Evolutionary conservation across 139 green algal genomes (phyloP).

Genomic region (Micromonas pusilla): DNA sequence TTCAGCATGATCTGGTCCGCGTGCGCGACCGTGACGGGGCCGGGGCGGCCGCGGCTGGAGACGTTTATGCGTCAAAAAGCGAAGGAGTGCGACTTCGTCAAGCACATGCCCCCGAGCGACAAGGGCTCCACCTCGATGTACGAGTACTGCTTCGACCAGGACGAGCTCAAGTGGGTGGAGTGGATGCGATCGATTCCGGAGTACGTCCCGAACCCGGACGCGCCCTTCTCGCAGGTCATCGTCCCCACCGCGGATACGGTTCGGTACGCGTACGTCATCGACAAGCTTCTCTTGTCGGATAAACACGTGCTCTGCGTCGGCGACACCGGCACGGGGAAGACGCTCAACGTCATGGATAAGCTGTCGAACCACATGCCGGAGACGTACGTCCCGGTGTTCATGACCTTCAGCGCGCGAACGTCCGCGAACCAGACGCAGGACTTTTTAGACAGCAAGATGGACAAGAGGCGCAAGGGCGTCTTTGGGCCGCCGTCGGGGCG

Average conservation of each 20-base stretch:
- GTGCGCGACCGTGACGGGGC: conserved; percentile 59
- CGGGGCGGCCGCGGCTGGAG: conserved; percentile 52
- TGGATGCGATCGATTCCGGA: conserved; percentile 67
- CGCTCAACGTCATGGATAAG: conserved; percentile 61
- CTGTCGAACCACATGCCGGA: conserved; percentile 56
- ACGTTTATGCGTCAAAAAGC: conserved; percentile 36
- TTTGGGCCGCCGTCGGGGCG: conserved; percentile 39
- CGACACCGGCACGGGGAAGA: conserved; percentile 79
- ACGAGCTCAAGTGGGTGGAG: conserved; percentile 47
- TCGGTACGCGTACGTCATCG: conserved; percentile 64
- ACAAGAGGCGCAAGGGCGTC: conserved; percentile 46
- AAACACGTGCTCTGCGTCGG: conserved; percentile 71
- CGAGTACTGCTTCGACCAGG: conserved; percentile 58
- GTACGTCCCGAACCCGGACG: conserved; percentile 60
- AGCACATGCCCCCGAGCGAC: conserved; percentile 1
- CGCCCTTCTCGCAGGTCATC: conserved; percentile 63
- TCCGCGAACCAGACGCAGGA: conserved; percentile 74
- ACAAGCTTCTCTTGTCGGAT: conserved; percentile 46
- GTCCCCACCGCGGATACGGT: conserved; percentile 70
- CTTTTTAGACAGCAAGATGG: conserved; percentile 46
- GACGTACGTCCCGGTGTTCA: conserved; percentile 58
- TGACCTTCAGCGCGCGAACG: conserved; percentile 71
- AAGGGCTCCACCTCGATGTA: conserved; percentile 22
- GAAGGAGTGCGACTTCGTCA: not conserved
- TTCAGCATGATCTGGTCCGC: conserved; percentile 70